A percentile compares a stretch with the other conserved stretches of the same genome.
Conservation (phyloP, 441 rosid species). For the Rhodomyrtus psidioides region DNA sequence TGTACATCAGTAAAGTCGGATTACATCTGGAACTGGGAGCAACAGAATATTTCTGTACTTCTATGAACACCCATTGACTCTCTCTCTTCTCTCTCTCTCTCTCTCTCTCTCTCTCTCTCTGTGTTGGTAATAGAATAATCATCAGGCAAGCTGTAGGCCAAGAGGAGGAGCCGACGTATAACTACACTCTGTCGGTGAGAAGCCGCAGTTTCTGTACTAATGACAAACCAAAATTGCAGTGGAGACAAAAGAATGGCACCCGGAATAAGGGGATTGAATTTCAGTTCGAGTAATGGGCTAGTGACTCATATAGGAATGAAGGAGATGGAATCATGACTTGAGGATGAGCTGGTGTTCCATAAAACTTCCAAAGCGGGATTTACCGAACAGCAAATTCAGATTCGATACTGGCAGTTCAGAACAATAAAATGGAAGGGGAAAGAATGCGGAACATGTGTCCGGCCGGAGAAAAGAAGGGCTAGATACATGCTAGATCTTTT, state of each 20-base stretch:
- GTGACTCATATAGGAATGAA: background rate
- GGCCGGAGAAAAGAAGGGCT: background rate
- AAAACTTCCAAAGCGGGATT: background rate
- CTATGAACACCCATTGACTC: conserved; percentile 21
- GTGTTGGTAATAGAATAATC: background rate
- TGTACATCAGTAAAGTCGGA: background rate
- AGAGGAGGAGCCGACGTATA: conserved; percentile 60
- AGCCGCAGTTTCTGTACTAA: conserved; percentile 67
- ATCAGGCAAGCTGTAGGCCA: background rate
- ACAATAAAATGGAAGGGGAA: background rate
- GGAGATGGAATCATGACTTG: background rate
- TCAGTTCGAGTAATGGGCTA: background rate
- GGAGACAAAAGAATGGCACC: conserved; percentile 17
- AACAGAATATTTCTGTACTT: background rate
- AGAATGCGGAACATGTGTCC: background rate
- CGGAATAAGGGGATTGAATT: conserved; percentile 20
- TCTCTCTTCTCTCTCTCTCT: conserved; percentile 24
- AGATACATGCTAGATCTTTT: background rate
- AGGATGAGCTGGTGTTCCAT: background rate
- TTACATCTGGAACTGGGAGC: background rate
- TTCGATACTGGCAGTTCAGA: background rate
- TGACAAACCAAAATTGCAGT: conserved; percentile 42
- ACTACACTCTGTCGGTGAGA: conserved; percentile 54
- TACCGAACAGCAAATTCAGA: background rate
- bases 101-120: conserved; percentile 33